Base-by-base conservation (phyloP, 495 filamentous ascomycete species). In the Hypoxylon crocopeplum region DNA sequence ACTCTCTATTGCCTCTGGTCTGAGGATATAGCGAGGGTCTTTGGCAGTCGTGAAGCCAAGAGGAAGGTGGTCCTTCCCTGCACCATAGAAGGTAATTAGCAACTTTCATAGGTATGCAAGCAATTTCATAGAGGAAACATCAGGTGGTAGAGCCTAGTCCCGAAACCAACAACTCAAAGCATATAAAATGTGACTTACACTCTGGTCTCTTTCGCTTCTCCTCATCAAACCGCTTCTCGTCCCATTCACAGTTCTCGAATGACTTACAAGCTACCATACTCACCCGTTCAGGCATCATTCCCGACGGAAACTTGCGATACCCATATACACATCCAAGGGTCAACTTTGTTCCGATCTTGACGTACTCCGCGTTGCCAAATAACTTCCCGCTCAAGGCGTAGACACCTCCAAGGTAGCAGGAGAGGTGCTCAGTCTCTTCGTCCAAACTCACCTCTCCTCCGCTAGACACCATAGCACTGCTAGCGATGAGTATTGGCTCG, bases 271-370 rank as follows among this genome's bases (percentile, higher is more conserved):
- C 77, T 10, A 90, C 69, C 17, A 86, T 73, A n/a, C 75, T 70
- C 61, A 89, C 86, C 5, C 73, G 64, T 70, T 97, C 93, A 0
- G 93, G 92, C 89, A 93, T 93, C 63, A 97, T 90, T 1, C 91
- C 93, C 0, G 88, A 89, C 10, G 82, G 77, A 16, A 88, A 90
- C 15, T 83, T 76, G 55, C 86, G 80, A 65, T 97, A 97, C 0
- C 88, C 85, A 84, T 90, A 97, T 15, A 93, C 86, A 67, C 93
- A 97, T 16, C 92, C 92, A 45, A 91, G 86, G 0, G 92, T 90
- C 17, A 97, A 76, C 68, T 89, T 88, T 38, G 77, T 71, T 5
- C 88, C 93, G 19, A 90, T 77, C 2, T 89, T 80, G 39, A 94
- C 71, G 65, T 96, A 91, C 7, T 81, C 78, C 5, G 81, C 77